Base-by-base conservation (phyloP, 2,329 filamentous ascomycete genomes). In the Botrytis cinerea region DNA sequence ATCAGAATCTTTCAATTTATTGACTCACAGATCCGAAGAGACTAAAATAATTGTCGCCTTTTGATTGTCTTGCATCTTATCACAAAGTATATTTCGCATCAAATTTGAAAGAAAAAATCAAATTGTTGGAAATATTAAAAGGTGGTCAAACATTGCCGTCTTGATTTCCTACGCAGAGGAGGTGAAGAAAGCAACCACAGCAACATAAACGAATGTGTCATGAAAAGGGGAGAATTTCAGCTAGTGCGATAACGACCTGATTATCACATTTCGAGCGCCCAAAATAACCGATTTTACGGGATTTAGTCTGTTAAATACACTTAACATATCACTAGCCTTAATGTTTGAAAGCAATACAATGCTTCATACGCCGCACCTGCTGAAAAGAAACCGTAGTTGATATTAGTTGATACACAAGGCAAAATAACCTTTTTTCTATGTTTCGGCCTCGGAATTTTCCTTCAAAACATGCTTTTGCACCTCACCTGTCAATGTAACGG, bases 141-240 rank as follows among this genome's bases (percentile, higher is more conserved):
- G 25, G 4, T 7, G 25, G 25, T n/a, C 48, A 54, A 16, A 54
- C 12, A n/a, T 54, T 5, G 12, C 12, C 48, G 48, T 22, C 25
- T 54, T 54, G 25, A 2, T 54, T 54, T 54, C 25, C 12, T 54
- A 16, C 5, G 12, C n/a, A n/a, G 5, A 54, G 25, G 25, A n/a
- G 12, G 35, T 28, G 46, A 54, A 28, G 46, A 28, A 38, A 54
- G 16, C 10, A 35, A 35, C 35, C 35, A 35, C 35, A 4, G 35
- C 35, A 32, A 32, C 20, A 14, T 32, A 57, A 54, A 48, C 64
- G 64, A 68, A 43, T 40, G 7, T 43, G 14, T 57, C 25, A 68
- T 57, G 16, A 54, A 68, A 68, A 57, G 64, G 64, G 48, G 64
- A 54, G 46, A n/a, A 54, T 7, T 4, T 63, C 16, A 45, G 40